Percentiles rank a stretch among this genome's conserved stretches.
Evolutionary conservation across 306 rosid genomes (phyloP).

Genomic region (Hippophae rhamnoides): DNA sequence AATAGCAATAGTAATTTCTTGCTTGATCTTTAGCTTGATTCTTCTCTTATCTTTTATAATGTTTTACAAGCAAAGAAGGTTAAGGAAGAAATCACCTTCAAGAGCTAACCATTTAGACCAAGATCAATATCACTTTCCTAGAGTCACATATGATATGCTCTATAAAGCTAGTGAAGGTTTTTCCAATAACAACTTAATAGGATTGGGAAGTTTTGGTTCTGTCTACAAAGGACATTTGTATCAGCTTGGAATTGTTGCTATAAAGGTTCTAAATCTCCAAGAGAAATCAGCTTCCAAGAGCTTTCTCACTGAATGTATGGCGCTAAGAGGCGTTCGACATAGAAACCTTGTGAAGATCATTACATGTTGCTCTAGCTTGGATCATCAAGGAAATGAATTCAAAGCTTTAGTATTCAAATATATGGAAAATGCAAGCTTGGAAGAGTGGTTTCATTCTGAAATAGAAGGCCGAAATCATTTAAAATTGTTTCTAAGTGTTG

Average conservation of each 20-base stretch:
- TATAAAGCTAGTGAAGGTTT: constrained; percentile 10
- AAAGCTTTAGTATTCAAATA: constrained; percentile 9
- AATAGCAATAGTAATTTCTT: neutral
- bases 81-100: neutral
- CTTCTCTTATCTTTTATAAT: neutral
- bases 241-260: neutral
- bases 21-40: neutral
- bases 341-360: constrained; percentile 4
- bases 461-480: neutral
- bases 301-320: neutral
- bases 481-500: neutral
- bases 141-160: constrained; percentile 8
- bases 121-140: neutral
- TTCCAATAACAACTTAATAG: constrained; percentile 21
- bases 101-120: no score
- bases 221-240: constrained; percentile 32
- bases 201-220: constrained; percentile 31
- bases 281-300: constrained; percentile 2
- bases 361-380: constrained; percentile 1
- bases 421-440: constrained; percentile 11
- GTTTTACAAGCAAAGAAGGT: neutral
- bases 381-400: constrained; percentile 7
- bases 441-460: constrained; percentile 4
- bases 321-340: neutral
- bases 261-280: neutral